Evolutionary conservation across 1,139 yeast species (phyloP).

Genomic region (Pichia sp.): DNA sequence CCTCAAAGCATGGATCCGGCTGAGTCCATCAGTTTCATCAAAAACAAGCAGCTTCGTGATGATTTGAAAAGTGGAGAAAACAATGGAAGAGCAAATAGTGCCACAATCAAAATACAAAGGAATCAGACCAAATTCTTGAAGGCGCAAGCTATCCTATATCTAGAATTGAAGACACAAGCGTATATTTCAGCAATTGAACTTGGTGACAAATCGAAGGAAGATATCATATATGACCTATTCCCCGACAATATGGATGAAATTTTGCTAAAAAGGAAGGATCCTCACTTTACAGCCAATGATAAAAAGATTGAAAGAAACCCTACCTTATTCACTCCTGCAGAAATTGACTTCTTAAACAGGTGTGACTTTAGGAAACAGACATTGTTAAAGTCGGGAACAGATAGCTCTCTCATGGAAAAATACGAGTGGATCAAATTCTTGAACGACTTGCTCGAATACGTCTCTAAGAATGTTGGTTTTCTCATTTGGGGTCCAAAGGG

Average conservation of each 20-base stretch:
- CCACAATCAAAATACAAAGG: slow-evolving; percentile 4
- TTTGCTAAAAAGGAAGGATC: slow-evolving; percentile 41
- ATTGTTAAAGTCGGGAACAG: slow-evolving; percentile 43
- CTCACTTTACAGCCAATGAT: slow-evolving; percentile 9
- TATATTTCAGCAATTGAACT: slow-evolving; percentile 82
- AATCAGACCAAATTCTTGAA: slow-evolving; percentile 51
- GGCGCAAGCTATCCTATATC: slow-evolving; percentile 68
- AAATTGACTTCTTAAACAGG: slow-evolving; percentile 60
- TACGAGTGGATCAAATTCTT: slow-evolving; percentile 72
- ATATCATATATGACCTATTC: slow-evolving; percentile 69
- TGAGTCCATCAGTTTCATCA: slow-evolving; percentile 25
- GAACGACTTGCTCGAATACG: slow-evolving; percentile 71
- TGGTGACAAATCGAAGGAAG: slow-evolving; percentile 58
- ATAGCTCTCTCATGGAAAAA: slow-evolving; percentile 45
- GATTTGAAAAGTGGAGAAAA: slow-evolving; percentile 4
- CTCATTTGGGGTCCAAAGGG: slow-evolving; percentile 65
- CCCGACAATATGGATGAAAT: slow-evolving; percentile 56
- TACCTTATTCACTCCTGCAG: slow-evolving; percentile 53
- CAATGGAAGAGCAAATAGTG: not conserved
- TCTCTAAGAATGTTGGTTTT: slow-evolving; percentile 65
- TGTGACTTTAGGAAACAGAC: slow-evolving; percentile 64
- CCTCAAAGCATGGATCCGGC: slow-evolving; percentile 33
- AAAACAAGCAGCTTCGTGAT: slow-evolving; percentile 10
- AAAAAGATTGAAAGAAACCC: slow-evolving; percentile 21
- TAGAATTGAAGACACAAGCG: slow-evolving; percentile 92